Evolutionary conservation across 2,329 filamentous ascomycete genomes (phyloP), one percentile per base, ranked within the genome.

Genomic region (Microsporum ferrugineum): DNA sequence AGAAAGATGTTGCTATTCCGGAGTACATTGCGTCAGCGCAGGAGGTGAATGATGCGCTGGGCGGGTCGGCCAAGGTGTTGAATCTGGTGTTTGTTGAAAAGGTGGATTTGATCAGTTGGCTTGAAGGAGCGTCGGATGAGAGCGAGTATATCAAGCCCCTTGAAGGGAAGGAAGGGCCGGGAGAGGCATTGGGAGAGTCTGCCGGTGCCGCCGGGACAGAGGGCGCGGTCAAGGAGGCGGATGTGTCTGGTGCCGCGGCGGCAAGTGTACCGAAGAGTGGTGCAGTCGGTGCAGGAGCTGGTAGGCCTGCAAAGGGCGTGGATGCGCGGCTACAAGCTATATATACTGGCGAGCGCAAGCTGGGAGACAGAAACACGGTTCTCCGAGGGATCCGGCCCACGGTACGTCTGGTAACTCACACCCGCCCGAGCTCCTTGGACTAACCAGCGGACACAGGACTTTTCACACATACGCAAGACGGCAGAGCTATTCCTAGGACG

Each of bases 1-100:
- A 96, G 76, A 90, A 91, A 73, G 92, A 97, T 77, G 85, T 88
- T 60, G 85, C 88, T 60, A 91, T 95, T 66, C 88, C 89, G 8
- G 90, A 95, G 68, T 97, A 97, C 80, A 94, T 96, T 75, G 84
- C 88, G 31, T 87, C 88, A 0, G 88, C 89, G 12, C 86, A 88
- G 68, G 81, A 85, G 66, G 80, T 97, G 61, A 95, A 95, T 72
- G 86, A 89, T 58, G 85, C 90, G 70, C 79, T 96, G 31, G 68
- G 69, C 23, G 67, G 65, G 2, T 65, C 65, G 2, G 65, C 64
- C 12, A 84, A 84, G 66, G 89, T 96, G 29, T 87, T 91, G 75
- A 95, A 94, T 72, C 78, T 97, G 65, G 86, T 89, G 41, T 99
- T 96, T 75, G 88, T 95, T 62, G 91, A 96, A 79, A 86, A 89